These are phyloP conservation scores for Syncephalastrum sp. DNA, from an alignment of 371 early-diverging fungal genomes.

Conservation along the genomic window DNA sequence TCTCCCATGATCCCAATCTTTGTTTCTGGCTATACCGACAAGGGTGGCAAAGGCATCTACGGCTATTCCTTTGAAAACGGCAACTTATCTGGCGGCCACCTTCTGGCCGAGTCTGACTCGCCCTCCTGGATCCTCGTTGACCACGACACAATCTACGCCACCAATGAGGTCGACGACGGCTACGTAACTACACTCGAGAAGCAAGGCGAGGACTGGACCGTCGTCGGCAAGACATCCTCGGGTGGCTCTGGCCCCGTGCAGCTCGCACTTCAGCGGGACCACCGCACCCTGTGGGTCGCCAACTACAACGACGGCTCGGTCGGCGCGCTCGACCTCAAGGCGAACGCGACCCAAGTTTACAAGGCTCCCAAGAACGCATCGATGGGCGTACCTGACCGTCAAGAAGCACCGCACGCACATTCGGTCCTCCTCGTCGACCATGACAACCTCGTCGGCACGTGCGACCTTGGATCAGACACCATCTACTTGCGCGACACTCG, in stretches of 20 bases:
- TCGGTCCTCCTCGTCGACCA: constrained; percentile 27
- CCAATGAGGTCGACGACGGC: constrained; percentile 30
- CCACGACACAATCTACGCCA: constrained; percentile 26
- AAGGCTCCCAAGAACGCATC: constrained; percentile 6
- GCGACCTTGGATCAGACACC: constrained; percentile 31
- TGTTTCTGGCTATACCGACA: constrained; percentile 42
- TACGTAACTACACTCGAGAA: constrained; percentile 20
- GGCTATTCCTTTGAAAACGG: constrained; percentile 36
- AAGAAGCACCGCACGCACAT: constrained; percentile 45
- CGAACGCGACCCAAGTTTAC: constrained; percentile 11
- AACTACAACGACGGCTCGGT: constrained; percentile 42
- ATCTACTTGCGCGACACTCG: constrained; percentile 20
- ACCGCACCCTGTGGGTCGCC: constrained; percentile 25
- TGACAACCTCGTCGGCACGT: constrained; percentile 10
- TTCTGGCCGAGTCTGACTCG: constrained; percentile 22
- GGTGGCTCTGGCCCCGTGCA: constrained; percentile 40
- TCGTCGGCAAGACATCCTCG: constrained; percentile 26
- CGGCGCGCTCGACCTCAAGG: constrained; percentile 20
- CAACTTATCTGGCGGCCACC: constrained; percentile 15
- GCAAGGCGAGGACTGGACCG: neutral
- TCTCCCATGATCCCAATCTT: constrained; percentile 21
- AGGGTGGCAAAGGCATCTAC: constrained; percentile 37
- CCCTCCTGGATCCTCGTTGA: constrained; percentile 35
- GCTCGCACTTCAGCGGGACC: constrained; percentile 17
- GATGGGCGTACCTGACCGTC: constrained; percentile 32